Percentiles rank a stretch among this genome's conserved stretches.
Evolutionary conservation across 2,329 filamentous ascomycete species (phyloP).

Genomic region (Ophiostoma quercus): DNA sequence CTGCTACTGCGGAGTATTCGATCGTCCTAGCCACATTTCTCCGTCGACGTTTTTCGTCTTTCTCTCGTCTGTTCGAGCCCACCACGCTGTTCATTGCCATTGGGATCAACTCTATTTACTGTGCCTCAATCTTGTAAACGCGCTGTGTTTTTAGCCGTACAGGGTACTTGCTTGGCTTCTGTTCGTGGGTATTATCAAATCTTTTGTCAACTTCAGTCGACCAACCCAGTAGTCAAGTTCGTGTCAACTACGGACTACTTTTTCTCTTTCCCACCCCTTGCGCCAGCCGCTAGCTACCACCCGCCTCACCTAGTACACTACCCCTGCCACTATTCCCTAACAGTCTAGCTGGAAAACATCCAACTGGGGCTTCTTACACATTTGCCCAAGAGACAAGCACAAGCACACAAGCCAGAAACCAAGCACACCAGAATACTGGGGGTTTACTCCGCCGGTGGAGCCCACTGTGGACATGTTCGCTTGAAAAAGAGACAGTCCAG

Average conservation of each 20-base stretch:
- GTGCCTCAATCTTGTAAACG: neutral
- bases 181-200: neutral
- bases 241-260: neutral
- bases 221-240: neutral
- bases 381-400: neutral
- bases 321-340: constrained; percentile 6
- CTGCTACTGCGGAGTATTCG: neutral
- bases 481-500: neutral
- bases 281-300: neutral
- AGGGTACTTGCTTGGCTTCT: neutral
- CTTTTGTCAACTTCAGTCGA: neutral
- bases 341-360: neutral
- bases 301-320: neutral
- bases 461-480: neutral
- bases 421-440: neutral
- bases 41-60: neutral
- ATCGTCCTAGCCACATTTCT: neutral
- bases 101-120: neutral
- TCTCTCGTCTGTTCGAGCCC: neutral
- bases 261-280: neutral
- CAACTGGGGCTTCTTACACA: neutral
- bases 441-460: neutral
- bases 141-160: neutral
- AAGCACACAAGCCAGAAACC: neutral
- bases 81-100: neutral